Percentiles rank a stretch among this genome's conserved stretches.
Conservation (phyloP, 1,284 basidiomycete genomes). For the Ganoderma leucocontextum region DNA sequence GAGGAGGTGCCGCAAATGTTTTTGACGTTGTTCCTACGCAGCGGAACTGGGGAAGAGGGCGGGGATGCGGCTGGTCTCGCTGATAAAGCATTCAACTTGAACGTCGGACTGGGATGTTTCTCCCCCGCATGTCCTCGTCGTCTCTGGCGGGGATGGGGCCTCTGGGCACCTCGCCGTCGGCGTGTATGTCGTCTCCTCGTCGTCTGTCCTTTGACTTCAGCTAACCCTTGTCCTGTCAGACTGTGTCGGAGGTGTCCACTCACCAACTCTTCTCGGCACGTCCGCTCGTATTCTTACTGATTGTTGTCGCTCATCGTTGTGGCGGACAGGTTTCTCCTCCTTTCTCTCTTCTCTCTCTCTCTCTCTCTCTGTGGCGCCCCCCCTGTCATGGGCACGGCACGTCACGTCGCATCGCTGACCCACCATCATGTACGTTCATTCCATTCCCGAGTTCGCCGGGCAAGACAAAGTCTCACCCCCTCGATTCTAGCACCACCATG, state of each 20-base stretch:
- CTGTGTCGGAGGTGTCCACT: conserved; percentile 2
- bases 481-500: background rate
- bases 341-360: background rate
- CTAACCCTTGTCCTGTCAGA: background rate
- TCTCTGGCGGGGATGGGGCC: background rate
- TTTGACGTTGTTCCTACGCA: no score
- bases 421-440: conserved; percentile 7
- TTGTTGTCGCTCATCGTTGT: background rate
- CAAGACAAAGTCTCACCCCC: background rate
- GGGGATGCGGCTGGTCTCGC: no score
- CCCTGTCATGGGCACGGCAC: background rate
- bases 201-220: background rate
- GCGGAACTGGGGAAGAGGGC: no score
- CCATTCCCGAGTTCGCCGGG: background rate
- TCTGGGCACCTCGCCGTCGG: background rate
- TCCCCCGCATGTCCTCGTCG: background rate
- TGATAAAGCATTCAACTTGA: no score
- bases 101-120: conserved; percentile 5
- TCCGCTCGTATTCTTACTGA: background rate
- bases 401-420: background rate
- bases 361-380: background rate
- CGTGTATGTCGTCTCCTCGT: background rate
- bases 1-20: no score
- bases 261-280: background rate
- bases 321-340: background rate